Evolutionary conservation across 495 filamentous ascomycete genomes (phyloP).

Genomic region (Sphaerosporella brunnea): DNA sequence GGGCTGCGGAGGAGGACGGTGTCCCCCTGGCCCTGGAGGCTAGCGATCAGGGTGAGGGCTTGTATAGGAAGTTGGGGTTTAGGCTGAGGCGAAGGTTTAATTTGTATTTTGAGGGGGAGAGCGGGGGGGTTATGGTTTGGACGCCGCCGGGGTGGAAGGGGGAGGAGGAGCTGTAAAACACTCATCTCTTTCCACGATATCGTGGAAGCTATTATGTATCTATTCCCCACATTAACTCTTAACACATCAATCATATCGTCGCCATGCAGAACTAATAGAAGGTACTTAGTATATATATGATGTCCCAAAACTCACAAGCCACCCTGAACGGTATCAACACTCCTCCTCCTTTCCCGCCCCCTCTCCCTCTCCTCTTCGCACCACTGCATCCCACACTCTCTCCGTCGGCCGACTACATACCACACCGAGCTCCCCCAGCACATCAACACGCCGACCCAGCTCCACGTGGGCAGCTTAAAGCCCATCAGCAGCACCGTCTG

Average conservation of each 20-base stretch:
- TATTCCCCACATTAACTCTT: too few species aligned
- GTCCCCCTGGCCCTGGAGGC: slow-evolving; percentile 8
- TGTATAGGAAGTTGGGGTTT: slow-evolving; percentile 27
- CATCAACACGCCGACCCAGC: slow-evolving; percentile 32
- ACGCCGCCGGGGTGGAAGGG: background rate
- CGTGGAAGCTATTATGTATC: too few species aligned
- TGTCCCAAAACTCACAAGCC: too few species aligned
- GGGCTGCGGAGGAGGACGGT: slow-evolving; percentile 5
- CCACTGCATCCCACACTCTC: slow-evolving; percentile 25
- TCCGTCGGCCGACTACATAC: slow-evolving; percentile 31
- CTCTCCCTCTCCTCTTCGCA: slow-evolving; percentile 8
- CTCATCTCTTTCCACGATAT: too few species aligned
- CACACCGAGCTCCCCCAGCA: slow-evolving; percentile 33
- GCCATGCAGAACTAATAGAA: too few species aligned
- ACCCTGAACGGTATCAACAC: too few species aligned
- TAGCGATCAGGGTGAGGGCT: slow-evolving; percentile 6
- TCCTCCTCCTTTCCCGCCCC: background rate
- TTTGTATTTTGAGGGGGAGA: background rate
- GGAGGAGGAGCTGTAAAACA: background rate
- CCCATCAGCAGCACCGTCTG: slow-evolving; percentile 27
- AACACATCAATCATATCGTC: too few species aligned
- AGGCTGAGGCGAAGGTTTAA: background rate
- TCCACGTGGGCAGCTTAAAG: slow-evolving; percentile 25
- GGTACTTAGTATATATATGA: too few species aligned
- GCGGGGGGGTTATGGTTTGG: slow-evolving; percentile 1